Base-by-base conservation (phyloP, 2,329 filamentous ascomycete genomes). In the Pseudogymnoascus sp. region DNA sequence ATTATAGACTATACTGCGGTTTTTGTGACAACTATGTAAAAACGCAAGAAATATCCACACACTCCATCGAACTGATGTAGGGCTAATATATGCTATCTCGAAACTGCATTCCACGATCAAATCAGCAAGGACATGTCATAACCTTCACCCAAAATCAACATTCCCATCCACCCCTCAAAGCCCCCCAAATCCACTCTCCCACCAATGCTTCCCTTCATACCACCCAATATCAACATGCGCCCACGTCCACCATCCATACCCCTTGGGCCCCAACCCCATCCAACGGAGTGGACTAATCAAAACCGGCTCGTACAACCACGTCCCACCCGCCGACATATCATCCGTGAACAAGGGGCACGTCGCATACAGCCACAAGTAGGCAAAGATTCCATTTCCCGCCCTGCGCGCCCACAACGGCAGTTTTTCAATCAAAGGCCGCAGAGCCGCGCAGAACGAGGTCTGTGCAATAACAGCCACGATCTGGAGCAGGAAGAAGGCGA, bases 291-390 rank as follows among this genome's bases (percentile, higher is more conserved):
- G 70, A 60, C 90, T 95, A 7, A 93, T 65, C 0, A 91, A 90
- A n/a, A 96, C 74, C 0, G 91, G 90, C 72, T 97, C 91, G 64
- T 85, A 84, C 12, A 95, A 73, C 89, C 89, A 96, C 0, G 96
- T 69, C 0, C 90, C 91, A 0, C 84, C 81, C 9, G 80, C 78
- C 0, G 86, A 81, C 70, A 96, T 85, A 68, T 97, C 92, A 69
- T 96, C 84, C 9, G 85, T 77, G n/a, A 96, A 78, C 35, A 85
- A 71, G 39, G 78, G 78, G 0, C 81, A 81, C 0, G 89, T 93
- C 14, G 77, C 71, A 60, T 85, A 82, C 63, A 95, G 75, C 90
- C 90, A 97, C 0, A 71, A 67, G 4, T 85, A 64, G 1, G 85
- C 80, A 65, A 86, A 88, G 0, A 78, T 20, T 0, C 89, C 71